These are phyloP conservation scores for Casuarina glauca DNA, from an alignment of 306 rosid species.

Conservation along the genomic window DNA sequence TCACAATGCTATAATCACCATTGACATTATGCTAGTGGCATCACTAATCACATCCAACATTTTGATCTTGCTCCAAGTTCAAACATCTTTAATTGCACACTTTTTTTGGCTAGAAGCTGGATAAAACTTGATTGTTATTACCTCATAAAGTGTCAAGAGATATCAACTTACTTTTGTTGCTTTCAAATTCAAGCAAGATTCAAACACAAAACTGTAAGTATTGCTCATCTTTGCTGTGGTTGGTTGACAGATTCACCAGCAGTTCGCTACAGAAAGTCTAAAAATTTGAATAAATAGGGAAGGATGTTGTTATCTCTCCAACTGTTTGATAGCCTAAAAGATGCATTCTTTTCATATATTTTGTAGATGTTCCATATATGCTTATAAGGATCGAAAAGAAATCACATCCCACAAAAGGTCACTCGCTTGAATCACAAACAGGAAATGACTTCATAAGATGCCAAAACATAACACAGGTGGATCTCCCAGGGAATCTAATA, in stretches of 20 bases:
- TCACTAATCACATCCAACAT: neutral
- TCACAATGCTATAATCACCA: neutral
- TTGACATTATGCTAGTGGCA: neutral
- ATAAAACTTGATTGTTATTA: neutral
- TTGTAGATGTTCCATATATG: too few relatives aligned
- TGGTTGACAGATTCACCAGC: neutral
- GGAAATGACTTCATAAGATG: too few relatives aligned
- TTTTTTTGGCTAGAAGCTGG: neutral
- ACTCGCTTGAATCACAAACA: too few relatives aligned
- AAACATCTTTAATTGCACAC: neutral
- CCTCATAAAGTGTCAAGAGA: too few relatives aligned
- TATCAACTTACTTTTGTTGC: neutral
- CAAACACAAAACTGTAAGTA: neutral
- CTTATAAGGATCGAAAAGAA: too few relatives aligned
- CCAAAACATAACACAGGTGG: too few relatives aligned
- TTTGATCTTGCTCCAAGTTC: neutral
- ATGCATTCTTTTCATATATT: too few relatives aligned
- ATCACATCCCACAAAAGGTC: too few relatives aligned
- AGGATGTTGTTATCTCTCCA: too few relatives aligned
- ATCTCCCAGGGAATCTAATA: too few relatives aligned
- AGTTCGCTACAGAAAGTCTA: neutral
- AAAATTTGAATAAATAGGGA: neutral
- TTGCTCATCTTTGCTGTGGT: neutral
- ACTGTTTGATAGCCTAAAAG: too few relatives aligned
- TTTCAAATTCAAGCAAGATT: neutral